Conservation (phyloP, 2,329 filamentous ascomycete species). For the Pseudocercospora eumusae region DNA sequence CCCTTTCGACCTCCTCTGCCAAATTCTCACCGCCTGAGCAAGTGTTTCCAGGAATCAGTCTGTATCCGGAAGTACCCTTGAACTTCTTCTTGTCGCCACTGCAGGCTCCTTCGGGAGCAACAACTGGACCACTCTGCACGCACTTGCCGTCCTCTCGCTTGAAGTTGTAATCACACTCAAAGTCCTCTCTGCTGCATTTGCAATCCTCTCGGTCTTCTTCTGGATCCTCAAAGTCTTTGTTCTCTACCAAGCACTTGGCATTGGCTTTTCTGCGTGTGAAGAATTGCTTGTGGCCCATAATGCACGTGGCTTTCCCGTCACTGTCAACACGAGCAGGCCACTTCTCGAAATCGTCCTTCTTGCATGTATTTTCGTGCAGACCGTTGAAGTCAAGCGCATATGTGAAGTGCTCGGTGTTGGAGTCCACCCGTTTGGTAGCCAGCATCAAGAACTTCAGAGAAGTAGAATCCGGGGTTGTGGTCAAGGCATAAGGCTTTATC, state of each 20-base stretch:
- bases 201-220: constrained; percentile 70
- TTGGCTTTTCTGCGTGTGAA: constrained; percentile 83
- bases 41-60: constrained; percentile 73
- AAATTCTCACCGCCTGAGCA: constrained; percentile 47
- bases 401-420: constrained; percentile 56
- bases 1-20: constrained; percentile 63
- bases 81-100: constrained; percentile 71
- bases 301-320: constrained; percentile 77
- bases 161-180: constrained; percentile 96
- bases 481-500: constrained; percentile 71
- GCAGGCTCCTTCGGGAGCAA: constrained; percentile 72
- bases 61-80: constrained; percentile 84
- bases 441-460: constrained; percentile 86
- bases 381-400: constrained; percentile 81
- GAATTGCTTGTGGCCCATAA: constrained; percentile 94
- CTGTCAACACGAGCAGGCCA: constrained; percentile 85
- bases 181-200: constrained; percentile 79
- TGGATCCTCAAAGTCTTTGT: constrained; percentile 79
- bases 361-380: constrained; percentile 77
- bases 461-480: constrained; percentile 88
- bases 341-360: constrained; percentile 74
- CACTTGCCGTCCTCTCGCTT: constrained; percentile 70
- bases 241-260: constrained; percentile 79
- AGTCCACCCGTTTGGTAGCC: constrained; percentile 58
- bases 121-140: constrained; percentile 61